These are phyloP conservation scores for Phoenix dactylifera DNA, from an alignment of 176 grass and related monocot species.

Conservation along the genomic window DNA sequence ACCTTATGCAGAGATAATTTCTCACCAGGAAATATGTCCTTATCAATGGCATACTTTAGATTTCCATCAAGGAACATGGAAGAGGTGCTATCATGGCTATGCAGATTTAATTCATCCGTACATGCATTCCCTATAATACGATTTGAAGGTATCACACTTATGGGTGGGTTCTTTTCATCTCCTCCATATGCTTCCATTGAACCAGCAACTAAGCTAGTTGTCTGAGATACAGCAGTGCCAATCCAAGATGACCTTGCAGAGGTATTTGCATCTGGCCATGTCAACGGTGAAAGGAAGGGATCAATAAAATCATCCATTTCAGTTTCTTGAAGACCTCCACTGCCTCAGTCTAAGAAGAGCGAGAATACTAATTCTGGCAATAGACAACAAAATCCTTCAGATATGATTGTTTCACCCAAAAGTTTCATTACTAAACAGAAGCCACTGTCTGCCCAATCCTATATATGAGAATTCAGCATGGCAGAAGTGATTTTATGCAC, in stretches of 20 bases:
- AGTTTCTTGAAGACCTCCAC: too few species aligned
- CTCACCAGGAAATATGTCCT: conserved; percentile 5
- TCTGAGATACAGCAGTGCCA: not conserved
- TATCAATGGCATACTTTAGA: conserved; percentile 8
- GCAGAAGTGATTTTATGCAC: too few species aligned
- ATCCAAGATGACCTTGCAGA: not conserved
- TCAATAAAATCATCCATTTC: conserved; percentile 16
- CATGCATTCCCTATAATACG: not conserved
- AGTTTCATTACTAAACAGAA: too few species aligned
- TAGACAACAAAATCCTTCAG: too few species aligned
- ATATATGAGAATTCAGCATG: too few species aligned
- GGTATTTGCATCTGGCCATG: conserved; percentile 1
- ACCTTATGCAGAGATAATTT: conserved; percentile 5
- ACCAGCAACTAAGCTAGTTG: not conserved
- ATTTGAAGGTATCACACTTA: not conserved
- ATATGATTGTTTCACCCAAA: too few species aligned
- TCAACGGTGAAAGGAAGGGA: not conserved
- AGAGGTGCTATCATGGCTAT: not conserved
- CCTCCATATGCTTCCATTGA: conserved; percentile 1
- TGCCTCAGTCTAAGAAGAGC: too few species aligned
- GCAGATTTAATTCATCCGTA: conserved; percentile 2
- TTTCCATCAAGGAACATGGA: conserved; percentile 10
- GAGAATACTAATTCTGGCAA: too few species aligned
- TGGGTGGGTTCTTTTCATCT: not conserved
- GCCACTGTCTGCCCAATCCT: too few species aligned